phyloP scores from a whole-genome alignment of 2,329 filamentous ascomycete genomes.

The Neobulgaria alba region DNA sequence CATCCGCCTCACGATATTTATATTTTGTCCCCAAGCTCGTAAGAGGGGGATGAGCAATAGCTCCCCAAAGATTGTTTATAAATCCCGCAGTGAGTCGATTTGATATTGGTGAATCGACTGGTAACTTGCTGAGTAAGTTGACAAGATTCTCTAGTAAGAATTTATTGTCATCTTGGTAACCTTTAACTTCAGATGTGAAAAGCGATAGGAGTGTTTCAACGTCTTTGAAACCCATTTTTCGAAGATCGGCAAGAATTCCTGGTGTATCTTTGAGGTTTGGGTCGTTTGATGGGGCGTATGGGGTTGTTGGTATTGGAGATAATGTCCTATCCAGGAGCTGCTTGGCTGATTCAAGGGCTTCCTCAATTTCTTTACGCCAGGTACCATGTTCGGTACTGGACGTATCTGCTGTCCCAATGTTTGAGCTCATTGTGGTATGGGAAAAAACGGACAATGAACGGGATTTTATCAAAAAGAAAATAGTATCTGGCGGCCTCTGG shows the following conservation, averaged over 20 bases:
- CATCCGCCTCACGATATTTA: conserved; percentile 59
- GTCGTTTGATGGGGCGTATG: conserved; percentile 30
- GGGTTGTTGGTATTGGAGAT: conserved; percentile 31
- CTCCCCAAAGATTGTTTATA: conserved; percentile 61
- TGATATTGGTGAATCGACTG: conserved; percentile 21
- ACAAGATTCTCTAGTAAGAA: conserved; percentile 71
- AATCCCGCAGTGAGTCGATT: conserved; percentile 53
- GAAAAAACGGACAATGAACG: no score
- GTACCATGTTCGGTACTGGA: conserved; percentile 12
- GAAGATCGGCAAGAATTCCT: conserved; percentile 35
- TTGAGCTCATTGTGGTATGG: not conserved
- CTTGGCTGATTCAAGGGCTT: conserved; percentile 31
- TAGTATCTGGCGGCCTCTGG: no score
- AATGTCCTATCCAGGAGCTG: conserved; percentile 34
- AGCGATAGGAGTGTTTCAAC: conserved; percentile 54
- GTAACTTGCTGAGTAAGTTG: conserved; percentile 23
- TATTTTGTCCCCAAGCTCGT: conserved; percentile 55
- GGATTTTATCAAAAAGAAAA: no score
- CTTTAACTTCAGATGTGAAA: conserved; percentile 53
- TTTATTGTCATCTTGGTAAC: conserved; percentile 63
- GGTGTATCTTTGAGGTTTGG: conserved; percentile 23
- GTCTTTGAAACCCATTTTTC: conserved; percentile 36
- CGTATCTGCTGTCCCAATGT: conserved; percentile 9
- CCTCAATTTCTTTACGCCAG: conserved; percentile 28
- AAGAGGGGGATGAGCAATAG: conserved; percentile 63